Conservation (phyloP, 2,329 filamentous ascomycete species). For the Hypomyces rosellus region DNA sequence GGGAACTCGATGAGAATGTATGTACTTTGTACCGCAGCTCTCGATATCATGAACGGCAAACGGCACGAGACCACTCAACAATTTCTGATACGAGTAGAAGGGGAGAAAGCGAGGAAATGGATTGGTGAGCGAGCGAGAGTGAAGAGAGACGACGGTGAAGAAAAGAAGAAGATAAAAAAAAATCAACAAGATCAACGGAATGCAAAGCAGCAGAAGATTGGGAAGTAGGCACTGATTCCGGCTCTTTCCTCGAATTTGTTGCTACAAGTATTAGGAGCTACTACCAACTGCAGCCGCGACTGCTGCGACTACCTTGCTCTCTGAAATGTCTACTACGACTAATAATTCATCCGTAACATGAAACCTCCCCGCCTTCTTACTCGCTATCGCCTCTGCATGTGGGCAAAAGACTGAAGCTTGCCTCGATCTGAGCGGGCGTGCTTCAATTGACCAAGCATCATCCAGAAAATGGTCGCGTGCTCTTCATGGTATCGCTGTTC, state of each 20-base stretch:
- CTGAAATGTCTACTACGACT: too few species aligned
- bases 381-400: background rate
- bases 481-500: conserved; percentile 18
- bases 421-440: conserved; percentile 6
- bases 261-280: background rate
- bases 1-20: background rate
- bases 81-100: background rate
- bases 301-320: too few species aligned
- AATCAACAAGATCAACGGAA: too few species aligned
- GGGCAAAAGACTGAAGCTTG: background rate
- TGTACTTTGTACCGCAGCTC: background rate
- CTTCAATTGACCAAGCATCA: conserved; percentile 37
- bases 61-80: background rate
- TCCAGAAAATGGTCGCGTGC: conserved; percentile 39
- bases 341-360: too few species aligned
- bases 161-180: background rate
- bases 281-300: too few species aligned
- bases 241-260: background rate
- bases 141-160: background rate
- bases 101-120: too few species aligned
- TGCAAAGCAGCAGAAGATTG: too few species aligned
- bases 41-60: background rate
- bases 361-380: too few species aligned
- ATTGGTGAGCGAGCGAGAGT: too few species aligned
- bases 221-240: background rate